Base-by-base conservation (phyloP, 768 basidiomycete species). In the Amanita pseudoporphyria region DNA sequence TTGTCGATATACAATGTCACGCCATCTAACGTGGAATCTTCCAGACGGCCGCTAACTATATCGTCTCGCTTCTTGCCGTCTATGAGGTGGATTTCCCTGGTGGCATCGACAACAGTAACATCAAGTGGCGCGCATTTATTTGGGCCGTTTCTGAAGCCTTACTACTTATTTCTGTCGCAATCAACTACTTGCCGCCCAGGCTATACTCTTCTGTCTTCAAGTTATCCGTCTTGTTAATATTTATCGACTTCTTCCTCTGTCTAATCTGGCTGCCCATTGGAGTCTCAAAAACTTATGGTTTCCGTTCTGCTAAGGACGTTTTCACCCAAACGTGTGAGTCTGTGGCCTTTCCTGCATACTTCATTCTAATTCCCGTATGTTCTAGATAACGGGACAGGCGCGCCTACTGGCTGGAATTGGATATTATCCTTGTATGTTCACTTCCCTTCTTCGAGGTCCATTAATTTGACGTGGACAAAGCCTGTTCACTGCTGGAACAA, bases 181-280 rank as follows among this genome's bases (percentile, higher is more conserved):
- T 92, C 65, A 96, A 95, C 64, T 87, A 90, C 61, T 71, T 94
- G 6, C 89, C 89, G 3, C 87, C 87, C 51, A 73, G 70, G 62
- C 58, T 70, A 50, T 95, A 90, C 63, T 85, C 88, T 1, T 61
- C 64, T 12, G 69, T 93, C 38, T 95, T 96, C 77, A 81, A 79
- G 55, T 73, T 87, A 55, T 82, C 87, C 0, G 68, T 90, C 37
- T 72, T 60, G 12, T 60, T 94, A 41, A 84, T 92, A 63, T 79
- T 88, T 72, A 65, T 92, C 44, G 92, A 95, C 68, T 92, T 93
- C 65, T 71, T 91, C 61, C 76, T 94, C 16, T 90, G 87, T 62
- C 62, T 89, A 44, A 87, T 92, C 56, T 95, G 92, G 92, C 76
- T 96, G 33, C 93, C 93, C 0, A 88, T 96, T 45, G 90, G 88